Evolutionary conservation across 495 filamentous ascomycete genomes (phyloP).

Genomic region (Chaetomium fimeti): DNA sequence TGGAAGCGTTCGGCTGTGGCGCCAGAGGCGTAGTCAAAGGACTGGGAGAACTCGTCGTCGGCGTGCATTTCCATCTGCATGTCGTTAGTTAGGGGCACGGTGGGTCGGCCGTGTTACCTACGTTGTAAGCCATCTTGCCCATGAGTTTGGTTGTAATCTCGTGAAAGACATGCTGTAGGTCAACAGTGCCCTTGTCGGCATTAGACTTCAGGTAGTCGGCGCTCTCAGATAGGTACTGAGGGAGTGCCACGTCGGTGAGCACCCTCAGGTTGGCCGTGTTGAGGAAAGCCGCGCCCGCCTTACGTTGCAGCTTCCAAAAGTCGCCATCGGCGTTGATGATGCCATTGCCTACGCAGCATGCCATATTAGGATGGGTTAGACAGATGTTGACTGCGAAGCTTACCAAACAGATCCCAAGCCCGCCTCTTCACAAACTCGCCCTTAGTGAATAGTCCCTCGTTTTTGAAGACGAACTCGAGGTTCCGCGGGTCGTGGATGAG

Average conservation of each 20-base stretch:
- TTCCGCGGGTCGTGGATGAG: conserved; percentile 60
- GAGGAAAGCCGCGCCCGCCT: conserved; percentile 58
- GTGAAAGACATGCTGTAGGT: conserved; percentile 56
- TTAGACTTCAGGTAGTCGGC: conserved; percentile 35
- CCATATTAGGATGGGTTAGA: neutral
- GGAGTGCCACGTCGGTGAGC: conserved; percentile 56
- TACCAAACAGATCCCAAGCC: conserved; percentile 60
- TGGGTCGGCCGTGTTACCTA: conserved; percentile 20
- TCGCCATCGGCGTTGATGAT: conserved; percentile 65
- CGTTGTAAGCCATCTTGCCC: conserved; percentile 61
- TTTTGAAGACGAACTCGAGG: conserved; percentile 59
- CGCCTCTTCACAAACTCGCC: conserved; percentile 57
- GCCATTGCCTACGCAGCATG: conserved; percentile 46
- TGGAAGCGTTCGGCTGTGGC: conserved; percentile 59
- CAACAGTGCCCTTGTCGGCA: conserved; percentile 35
- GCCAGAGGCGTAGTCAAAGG: conserved; percentile 60
- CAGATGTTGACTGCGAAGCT: neutral
- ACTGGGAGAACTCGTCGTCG: conserved; percentile 53
- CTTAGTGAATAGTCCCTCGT: conserved; percentile 57
- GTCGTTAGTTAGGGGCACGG: conserved; percentile 15
- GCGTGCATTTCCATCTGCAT: conserved; percentile 60
- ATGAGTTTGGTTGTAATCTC: conserved; percentile 61
- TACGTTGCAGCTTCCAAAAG: conserved; percentile 59
- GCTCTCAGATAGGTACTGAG: conserved; percentile 47
- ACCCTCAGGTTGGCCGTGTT: conserved; percentile 54